Evolutionary conservation across 441 rosid species (phyloP), one percentile per base, ranked within the genome.

Genomic region (Manihot esculenta): DNA sequence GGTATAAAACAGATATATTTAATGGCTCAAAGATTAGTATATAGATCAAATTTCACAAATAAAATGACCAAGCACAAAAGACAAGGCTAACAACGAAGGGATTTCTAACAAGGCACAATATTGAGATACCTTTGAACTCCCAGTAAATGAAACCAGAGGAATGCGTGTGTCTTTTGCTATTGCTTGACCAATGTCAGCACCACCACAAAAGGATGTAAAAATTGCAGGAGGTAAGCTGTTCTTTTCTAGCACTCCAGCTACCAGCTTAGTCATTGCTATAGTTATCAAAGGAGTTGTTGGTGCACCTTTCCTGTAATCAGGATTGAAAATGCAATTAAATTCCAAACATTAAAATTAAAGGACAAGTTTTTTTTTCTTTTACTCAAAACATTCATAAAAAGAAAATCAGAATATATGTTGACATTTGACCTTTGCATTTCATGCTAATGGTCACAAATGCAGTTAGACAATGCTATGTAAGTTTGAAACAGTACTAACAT

Each of bases 231-330:
- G 97, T 62, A 93, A 82, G 70, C 86, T 86, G 81, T 95, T 93
- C 83, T 82, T 95, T 88, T 93, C 96, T 38, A 95, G 70, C 66
- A 95, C 98, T 64, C 76, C 90, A 73, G 95, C 87, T 55, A 95
- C 89, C 72, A 95, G 74, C 81, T 85, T 95, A 53, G 98, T 89
- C 85, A 87, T 84, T 77, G 98, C 96, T 15, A 95, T 84, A 64
- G 99, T 95, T 61, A 95, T 76, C 84, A 95, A 81, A 51, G 98
- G 97, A 70, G 98, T 95, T 23, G 96, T 93, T 60, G 98, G 97
- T 71, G 99, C 97, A 76, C 97, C 99, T 80, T 93, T 95, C 99
- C 98, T 95, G 81, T 64, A 38, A 73, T 64, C 58, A 66, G 72
- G 62, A 30, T 30, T 30, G n/a, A 30, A 30, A 30, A 1, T 30